Conservation (phyloP, 2,329 filamentous ascomycete species). For the Colletotrichum eremochloae region DNA sequence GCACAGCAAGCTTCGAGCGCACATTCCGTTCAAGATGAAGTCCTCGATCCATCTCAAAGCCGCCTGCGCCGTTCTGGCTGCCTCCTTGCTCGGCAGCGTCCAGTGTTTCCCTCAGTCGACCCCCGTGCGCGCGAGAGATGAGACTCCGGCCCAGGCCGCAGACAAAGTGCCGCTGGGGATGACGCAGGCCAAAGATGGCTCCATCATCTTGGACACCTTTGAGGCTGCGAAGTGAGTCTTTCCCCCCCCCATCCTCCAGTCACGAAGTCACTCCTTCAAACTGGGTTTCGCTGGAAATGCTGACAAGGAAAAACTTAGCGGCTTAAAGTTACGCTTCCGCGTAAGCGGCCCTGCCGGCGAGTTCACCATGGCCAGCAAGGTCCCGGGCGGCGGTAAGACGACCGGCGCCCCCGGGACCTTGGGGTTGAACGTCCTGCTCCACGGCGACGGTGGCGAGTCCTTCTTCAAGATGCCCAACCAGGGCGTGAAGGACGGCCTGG, state of each 20-base stretch:
- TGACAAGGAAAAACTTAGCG: conserved; percentile 49
- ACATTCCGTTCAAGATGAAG: not conserved
- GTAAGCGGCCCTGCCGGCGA: conserved; percentile 66
- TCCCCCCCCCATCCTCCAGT: too few species aligned
- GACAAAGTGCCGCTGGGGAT: conserved; percentile 52
- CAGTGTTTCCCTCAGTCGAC: not conserved
- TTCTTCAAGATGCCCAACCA: conserved; percentile 71
- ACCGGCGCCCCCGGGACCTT: conserved; percentile 51
- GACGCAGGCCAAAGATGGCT: conserved; percentile 64
- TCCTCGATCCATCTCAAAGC: not conserved
- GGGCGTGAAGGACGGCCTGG: conserved; percentile 62
- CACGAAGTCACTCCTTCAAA: not conserved
- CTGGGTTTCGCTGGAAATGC: not conserved
- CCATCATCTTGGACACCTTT: conserved; percentile 68
- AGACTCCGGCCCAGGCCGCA: conserved; percentile 48
- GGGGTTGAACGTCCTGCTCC: conserved; percentile 69
- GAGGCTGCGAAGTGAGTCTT: conserved; percentile 64
- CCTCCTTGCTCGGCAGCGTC: not conserved
- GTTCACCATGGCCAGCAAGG: conserved; percentile 63
- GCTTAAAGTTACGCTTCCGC: conserved; percentile 67
- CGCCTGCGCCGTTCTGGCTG: not conserved
- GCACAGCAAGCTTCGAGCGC: not conserved
- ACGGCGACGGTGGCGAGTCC: conserved; percentile 70
- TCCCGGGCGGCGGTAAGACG: conserved; percentile 49
- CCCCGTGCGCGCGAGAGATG: conserved; percentile 1